These are phyloP conservation scores for Phyllachora maydis DNA, from an alignment of 2,329 filamentous ascomycete species.

Conservation along the genomic window DNA sequence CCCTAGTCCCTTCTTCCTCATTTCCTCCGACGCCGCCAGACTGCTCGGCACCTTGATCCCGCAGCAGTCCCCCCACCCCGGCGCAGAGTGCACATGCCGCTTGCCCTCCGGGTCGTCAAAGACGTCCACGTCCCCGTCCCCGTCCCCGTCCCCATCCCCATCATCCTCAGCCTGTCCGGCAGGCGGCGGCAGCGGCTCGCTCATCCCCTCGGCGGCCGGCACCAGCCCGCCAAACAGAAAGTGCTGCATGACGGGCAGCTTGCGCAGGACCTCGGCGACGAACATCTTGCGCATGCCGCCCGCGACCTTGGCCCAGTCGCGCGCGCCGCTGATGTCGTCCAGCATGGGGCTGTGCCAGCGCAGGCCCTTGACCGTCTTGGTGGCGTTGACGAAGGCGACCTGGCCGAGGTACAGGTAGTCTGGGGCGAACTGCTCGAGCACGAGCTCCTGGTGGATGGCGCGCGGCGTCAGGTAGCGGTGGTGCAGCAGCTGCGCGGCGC, in stretches of 20 bases:
- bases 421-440: conserved; percentile 65
- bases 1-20: conserved; percentile 48
- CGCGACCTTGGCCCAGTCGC: conserved; percentile 82
- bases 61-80: conserved; percentile 86
- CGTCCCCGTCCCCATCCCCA: conserved; percentile 25
- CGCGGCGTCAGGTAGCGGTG: conserved; percentile 64
- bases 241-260: conserved; percentile 96
- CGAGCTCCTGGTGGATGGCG: conserved; percentile 71
- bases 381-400: conserved; percentile 83
- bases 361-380: conserved; percentile 86
- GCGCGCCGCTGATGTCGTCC: conserved; percentile 84
- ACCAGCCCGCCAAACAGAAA: conserved; percentile 83
- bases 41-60: conserved; percentile 95
- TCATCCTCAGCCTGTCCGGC: conserved; percentile 24
- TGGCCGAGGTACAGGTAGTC: conserved; percentile 88
- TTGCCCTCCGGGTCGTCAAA: conserved; percentile 37
- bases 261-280: conserved; percentile 73
- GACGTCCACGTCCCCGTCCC: conserved; percentile 41
- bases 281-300: conserved; percentile 96
- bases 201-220: conserved; percentile 68
- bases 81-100: conserved; percentile 50
- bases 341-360: conserved; percentile 98
- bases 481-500: conserved; percentile 70
- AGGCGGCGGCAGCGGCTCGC: conserved; percentile 26
- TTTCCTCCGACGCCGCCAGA: conserved; percentile 74